A percentile compares a stretch with the other conserved stretches of the same genome.
Conservation (phyloP, 257 asterid species). For the Plectranthus barbatus region DNA sequence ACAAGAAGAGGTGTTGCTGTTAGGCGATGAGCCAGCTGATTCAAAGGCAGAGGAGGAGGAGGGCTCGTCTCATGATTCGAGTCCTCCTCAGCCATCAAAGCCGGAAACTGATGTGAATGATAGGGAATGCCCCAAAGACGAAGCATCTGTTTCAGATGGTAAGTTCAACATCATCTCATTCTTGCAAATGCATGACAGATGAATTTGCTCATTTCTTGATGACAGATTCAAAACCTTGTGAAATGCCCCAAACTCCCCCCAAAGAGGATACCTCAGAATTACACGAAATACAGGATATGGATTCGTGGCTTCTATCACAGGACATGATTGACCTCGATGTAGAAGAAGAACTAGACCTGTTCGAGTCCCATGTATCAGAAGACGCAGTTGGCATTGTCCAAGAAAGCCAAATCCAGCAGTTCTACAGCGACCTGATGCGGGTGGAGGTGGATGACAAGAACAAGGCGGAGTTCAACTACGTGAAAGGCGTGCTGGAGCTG, state of each 20-base stretch:
- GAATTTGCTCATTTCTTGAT: neutral
- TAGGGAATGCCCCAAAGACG: slow-evolving; percentile 5
- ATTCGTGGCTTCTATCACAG: neutral
- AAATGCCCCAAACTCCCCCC: neutral
- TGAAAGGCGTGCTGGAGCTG: slow-evolving; percentile 47
- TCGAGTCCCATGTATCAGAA: neutral
- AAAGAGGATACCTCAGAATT: slow-evolving; percentile 7
- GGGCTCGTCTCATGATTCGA: slow-evolving; percentile 14
- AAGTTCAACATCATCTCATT: neutral
- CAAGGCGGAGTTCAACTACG: slow-evolving; percentile 47
- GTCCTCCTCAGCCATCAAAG: slow-evolving; percentile 8
- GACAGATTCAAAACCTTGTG: slow-evolving; percentile 14
- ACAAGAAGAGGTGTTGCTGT: slow-evolving; percentile 22
- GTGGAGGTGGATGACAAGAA: slow-evolving; percentile 32
- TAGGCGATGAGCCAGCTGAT: slow-evolving; percentile 27
- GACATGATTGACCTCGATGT: neutral
- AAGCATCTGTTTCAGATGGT: slow-evolving; percentile 19
- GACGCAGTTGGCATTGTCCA: neutral
- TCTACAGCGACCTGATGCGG: slow-evolving; percentile 16
- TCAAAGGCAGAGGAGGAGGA: slow-evolving; percentile 16
- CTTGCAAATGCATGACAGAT: too few relatives aligned
- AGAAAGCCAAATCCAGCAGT: slow-evolving; percentile 19
- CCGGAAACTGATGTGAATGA: slow-evolving; percentile 19
- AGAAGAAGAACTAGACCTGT: neutral
- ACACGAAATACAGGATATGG: neutral